These are phyloP conservation scores for Cyclospora cayetanensis DNA, from an alignment of 169 alveolate species.

Conservation along the genomic window DNA sequence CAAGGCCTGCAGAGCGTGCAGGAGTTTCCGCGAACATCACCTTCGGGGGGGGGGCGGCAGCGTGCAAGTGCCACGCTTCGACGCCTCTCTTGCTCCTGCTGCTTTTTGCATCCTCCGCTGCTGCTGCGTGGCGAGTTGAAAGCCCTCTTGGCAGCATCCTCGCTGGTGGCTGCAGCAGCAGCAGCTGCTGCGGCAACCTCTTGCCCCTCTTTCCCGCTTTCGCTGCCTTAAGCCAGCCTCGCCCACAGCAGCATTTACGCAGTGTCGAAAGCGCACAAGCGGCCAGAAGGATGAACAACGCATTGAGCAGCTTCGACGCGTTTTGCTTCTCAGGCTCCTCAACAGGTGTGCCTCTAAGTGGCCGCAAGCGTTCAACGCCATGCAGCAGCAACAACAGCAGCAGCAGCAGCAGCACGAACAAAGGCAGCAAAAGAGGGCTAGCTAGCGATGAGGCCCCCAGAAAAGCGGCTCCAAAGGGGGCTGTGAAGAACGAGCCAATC, in stretches of 20 bases:
- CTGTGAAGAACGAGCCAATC: too few species aligned
- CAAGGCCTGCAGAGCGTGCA: too few species aligned
- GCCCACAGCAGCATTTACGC: not conserved
- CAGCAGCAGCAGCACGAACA: not conserved
- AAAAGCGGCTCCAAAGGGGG: too few species aligned
- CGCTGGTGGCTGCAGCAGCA: not conserved
- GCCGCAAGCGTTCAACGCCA: constrained; percentile 1
- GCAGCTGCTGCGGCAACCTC: not conserved
- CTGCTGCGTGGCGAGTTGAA: too few species aligned
- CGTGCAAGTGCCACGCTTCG: too few species aligned
- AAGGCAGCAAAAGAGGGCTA: not conserved
- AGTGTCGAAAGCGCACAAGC: not conserved
- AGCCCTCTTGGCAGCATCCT: too few species aligned
- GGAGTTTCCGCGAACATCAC: too few species aligned
- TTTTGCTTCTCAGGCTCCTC: not conserved
- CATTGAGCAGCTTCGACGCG: not conserved
- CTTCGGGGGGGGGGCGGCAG: too few species aligned
- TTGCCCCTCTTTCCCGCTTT: not conserved
- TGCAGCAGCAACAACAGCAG: constrained; percentile 39
- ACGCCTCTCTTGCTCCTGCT: too few species aligned
- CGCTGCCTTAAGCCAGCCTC: not conserved
- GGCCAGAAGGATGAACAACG: not conserved
- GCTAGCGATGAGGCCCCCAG: too few species aligned
- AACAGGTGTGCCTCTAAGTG: not conserved
- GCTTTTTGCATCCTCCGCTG: too few species aligned